These are phyloP conservation scores for Cryptococcus amylolentus DNA, from an alignment of 1,284 basidiomycete genomes.

Conservation along the genomic window DNA sequence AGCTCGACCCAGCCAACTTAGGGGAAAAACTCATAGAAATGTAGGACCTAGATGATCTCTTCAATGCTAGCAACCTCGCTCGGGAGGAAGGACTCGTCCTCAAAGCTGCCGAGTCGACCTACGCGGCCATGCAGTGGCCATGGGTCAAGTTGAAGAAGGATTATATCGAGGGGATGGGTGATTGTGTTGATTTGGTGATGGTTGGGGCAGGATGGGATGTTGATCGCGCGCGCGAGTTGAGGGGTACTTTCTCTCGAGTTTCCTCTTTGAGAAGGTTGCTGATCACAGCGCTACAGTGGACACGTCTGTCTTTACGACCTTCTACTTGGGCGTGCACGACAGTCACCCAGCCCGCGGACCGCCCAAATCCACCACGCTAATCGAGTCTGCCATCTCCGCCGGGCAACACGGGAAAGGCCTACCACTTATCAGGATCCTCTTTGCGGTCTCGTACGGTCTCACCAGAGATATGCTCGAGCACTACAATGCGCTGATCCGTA, in stretches of 20 bases:
- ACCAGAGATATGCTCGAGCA: constrained; percentile 63
- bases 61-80: constrained; percentile 56
- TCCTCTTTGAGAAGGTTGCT: not conserved
- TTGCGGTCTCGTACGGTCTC: constrained; percentile 69
- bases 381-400: not conserved
- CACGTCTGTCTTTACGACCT: constrained; percentile 69
- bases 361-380: too few relatives aligned
- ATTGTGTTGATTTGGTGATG: constrained; percentile 70
- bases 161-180: constrained; percentile 78
- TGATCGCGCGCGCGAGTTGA: constrained; percentile 66
- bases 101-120: constrained; percentile 65
- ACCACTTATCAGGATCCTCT: constrained; percentile 67
- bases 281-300: constrained; percentile 55
- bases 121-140: constrained; percentile 60
- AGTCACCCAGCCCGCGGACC: constrained; percentile 11
- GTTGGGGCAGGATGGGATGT: constrained; percentile 75
- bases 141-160: constrained; percentile 82
- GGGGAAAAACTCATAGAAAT: not conserved
- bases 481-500: constrained; percentile 63
- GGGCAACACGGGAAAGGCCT: constrained; percentile 22
- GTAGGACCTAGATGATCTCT: constrained; percentile 52
- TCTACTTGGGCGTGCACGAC: constrained; percentile 61
- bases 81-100: constrained; percentile 65
- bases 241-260: constrained; percentile 54
- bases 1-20: too few relatives aligned